Evolutionary conservation across 768 basidiomycete genomes (phyloP).

Genomic region (Pleurotus cornucopiae): DNA sequence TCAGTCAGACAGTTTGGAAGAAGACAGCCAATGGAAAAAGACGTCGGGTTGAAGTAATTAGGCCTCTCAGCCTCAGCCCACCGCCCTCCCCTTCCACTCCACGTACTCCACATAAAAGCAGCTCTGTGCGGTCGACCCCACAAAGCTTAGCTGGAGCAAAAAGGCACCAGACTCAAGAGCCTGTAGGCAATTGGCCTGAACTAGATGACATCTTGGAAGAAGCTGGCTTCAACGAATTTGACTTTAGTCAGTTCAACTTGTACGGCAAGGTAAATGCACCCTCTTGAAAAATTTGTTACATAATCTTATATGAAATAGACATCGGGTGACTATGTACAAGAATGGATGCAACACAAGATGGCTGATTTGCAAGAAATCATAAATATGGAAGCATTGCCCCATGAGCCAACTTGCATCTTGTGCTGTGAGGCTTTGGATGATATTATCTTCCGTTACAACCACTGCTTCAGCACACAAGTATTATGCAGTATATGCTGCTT

Average conservation of each 20-base stretch:
- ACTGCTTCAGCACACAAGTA: background rate
- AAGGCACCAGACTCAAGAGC: background rate
- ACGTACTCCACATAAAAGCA: background rate
- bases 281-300: background rate
- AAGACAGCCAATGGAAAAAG: background rate
- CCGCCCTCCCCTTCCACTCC: background rate
- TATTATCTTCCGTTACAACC: background rate
- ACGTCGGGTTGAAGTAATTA: background rate
- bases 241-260: background rate
- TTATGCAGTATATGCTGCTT: slow-evolving; percentile 3
- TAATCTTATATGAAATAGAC: background rate
- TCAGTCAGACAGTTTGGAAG: background rate
- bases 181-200: background rate
- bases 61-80: no score
- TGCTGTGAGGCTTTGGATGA: background rate
- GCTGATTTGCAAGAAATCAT: background rate
- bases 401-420: background rate
- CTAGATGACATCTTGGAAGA: background rate
- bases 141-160: background rate
- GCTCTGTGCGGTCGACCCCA: background rate
- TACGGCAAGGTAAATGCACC: background rate
- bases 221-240: background rate
- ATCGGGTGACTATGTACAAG: background rate
- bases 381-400: background rate
- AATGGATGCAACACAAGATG: background rate